Evolutionary conservation across 2,329 filamentous ascomycete genomes (phyloP).

Genomic region (Intubia oerlemansii): DNA sequence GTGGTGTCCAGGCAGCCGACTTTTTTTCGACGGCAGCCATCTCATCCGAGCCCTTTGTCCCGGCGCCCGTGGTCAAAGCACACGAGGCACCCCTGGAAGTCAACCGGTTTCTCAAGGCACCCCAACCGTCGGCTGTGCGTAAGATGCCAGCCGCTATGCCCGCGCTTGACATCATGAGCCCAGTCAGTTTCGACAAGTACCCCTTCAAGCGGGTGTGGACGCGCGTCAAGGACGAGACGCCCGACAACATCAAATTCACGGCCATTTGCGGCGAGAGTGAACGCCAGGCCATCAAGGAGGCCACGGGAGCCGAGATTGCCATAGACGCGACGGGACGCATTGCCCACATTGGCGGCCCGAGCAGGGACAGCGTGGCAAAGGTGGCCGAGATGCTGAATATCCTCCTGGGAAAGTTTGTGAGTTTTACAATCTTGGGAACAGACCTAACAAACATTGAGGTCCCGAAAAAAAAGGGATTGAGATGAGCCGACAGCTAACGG

Average conservation of each 20-base stretch:
- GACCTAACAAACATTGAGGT: not conserved
- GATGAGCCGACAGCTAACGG: too few species aligned
- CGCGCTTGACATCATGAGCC: slow-evolving; percentile 6
- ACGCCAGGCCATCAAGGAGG: slow-evolving; percentile 3
- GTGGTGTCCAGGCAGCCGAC: too few species aligned
- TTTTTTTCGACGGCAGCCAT: too few species aligned
- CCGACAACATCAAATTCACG: slow-evolving; percentile 4
- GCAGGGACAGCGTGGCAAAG: not conserved
- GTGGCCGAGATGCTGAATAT: slow-evolving; percentile 7
- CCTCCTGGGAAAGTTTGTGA: slow-evolving; percentile 7
- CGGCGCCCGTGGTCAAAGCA: slow-evolving; percentile 1
- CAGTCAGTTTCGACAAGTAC: slow-evolving; percentile 5
- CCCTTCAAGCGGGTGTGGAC: slow-evolving; percentile 8
- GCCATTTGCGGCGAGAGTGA: slow-evolving; percentile 6
- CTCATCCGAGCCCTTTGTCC: not conserved
- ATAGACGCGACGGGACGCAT: slow-evolving; percentile 5
- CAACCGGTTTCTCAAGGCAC: too few species aligned
- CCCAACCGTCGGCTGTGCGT: too few species aligned
- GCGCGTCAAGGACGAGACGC: slow-evolving; percentile 8
- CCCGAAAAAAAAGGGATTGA: too few species aligned
- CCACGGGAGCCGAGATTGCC: slow-evolving; percentile 4
- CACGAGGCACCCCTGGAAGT: too few species aligned
- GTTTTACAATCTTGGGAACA: not conserved
- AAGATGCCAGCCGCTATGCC: too few species aligned
- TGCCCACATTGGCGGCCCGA: slow-evolving; percentile 7